Evolutionary conservation across 805 yeast genomes (phyloP).

Genomic region (Candida railenensis): DNA sequence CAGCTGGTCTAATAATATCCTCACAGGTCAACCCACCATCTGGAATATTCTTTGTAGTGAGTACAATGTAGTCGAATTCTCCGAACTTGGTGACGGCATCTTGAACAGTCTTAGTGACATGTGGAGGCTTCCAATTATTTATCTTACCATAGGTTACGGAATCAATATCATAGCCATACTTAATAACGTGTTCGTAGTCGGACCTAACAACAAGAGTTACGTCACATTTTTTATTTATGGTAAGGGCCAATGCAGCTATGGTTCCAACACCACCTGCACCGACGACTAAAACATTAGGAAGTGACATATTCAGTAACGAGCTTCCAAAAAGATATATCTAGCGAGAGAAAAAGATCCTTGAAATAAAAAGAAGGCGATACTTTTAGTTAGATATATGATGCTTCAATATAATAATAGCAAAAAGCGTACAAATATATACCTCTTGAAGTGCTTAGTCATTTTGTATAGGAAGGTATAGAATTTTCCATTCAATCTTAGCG

Average conservation of each 20-base stretch:
- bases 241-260: slow-evolving; percentile 65
- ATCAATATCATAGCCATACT: slow-evolving; percentile 30
- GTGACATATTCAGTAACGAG: neutral
- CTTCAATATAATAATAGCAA: too few relatives aligned
- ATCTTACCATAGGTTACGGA: slow-evolving; percentile 34
- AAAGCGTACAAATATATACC: too few relatives aligned
- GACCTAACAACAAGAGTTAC: slow-evolving; percentile 39
- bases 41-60: slow-evolving; percentile 40
- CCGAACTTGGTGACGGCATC: slow-evolving; percentile 26
- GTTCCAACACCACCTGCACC: slow-evolving; percentile 91
- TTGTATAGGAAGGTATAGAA: too few relatives aligned
- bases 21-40: slow-evolving; percentile 39
- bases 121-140: slow-evolving; percentile 27
- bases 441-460: too few relatives aligned
- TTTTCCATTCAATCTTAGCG: too few relatives aligned
- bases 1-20: slow-evolving; percentile 38
- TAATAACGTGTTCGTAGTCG: slow-evolving; percentile 28
- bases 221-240: slow-evolving; percentile 42
- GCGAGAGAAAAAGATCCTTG: too few relatives aligned
- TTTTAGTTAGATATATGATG: too few relatives aligned
- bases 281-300: slow-evolving; percentile 51
- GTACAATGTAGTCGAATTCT: slow-evolving; percentile 34
- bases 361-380: too few relatives aligned
- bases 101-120: slow-evolving; percentile 24
- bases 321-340: too few relatives aligned